Percentiles rank a stretch among this genome's conserved stretches.
Conservation (phyloP, 805 yeast species). For the Vanderwaltozyma verrucispora region DNA sequence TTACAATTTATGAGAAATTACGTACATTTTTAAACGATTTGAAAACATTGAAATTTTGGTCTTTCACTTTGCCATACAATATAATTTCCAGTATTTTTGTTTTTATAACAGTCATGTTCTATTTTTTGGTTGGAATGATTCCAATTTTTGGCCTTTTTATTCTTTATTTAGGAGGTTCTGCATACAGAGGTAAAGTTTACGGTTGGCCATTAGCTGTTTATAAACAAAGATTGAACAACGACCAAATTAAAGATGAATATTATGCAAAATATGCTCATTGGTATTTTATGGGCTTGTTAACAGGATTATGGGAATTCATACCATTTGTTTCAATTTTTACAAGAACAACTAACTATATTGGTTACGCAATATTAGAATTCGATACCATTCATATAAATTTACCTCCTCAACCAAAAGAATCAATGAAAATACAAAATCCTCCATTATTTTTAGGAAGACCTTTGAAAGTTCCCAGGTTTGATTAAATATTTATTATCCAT, state of each 20-base stretch:
- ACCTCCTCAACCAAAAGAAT: not conserved
- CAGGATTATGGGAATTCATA: not conserved
- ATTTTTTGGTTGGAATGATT: not conserved
- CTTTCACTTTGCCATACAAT: not conserved
- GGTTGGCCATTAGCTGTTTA: conserved; percentile 1
- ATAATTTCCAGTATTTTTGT: not conserved
- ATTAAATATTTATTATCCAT: too few species aligned
- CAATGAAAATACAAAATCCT: not conserved
- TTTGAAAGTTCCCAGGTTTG: too few species aligned
- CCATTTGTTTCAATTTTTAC: not conserved
- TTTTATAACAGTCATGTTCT: not conserved
- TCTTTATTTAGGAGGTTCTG: not conserved
- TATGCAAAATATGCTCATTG: conserved; percentile 1
- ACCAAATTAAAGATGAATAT: not conserved
- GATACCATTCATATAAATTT: not conserved
- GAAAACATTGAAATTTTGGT: conserved; percentile 1
- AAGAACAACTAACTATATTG: not conserved
- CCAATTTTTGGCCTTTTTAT: not conserved
- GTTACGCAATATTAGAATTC: conserved; percentile 1
- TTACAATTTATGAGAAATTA: not conserved
- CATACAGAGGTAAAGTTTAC: not conserved
- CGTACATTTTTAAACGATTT: not conserved
- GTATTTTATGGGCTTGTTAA: conserved; percentile 1
- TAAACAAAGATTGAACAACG: not conserved
- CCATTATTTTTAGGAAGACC: not conserved